These are phyloP conservation scores for Paramyrothecium roridum DNA, from an alignment of 2,329 filamentous ascomycete species.

Conservation along the genomic window DNA sequence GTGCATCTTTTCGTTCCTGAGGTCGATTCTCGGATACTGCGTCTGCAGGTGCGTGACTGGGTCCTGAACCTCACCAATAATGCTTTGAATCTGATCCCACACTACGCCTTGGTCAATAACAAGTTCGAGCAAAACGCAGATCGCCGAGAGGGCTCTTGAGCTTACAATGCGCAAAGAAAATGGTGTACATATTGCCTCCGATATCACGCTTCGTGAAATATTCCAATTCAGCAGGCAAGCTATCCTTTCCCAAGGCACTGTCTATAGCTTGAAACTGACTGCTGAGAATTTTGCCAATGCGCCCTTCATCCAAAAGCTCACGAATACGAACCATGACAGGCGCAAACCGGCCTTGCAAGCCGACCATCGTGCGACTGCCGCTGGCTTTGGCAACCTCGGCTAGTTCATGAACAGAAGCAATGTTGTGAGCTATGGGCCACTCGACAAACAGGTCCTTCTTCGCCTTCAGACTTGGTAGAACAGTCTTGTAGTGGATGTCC, in stretches of 20 bases:
- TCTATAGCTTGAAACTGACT: slow-evolving; percentile 39
- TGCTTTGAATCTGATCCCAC: slow-evolving; percentile 41
- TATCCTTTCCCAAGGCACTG: slow-evolving; percentile 28
- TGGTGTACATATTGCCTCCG: slow-evolving; percentile 41
- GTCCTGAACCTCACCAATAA: slow-evolving; percentile 40
- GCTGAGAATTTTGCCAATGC: slow-evolving; percentile 51
- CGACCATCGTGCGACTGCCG: slow-evolving; percentile 39
- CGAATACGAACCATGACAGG: slow-evolving; percentile 41
- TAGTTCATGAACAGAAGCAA: slow-evolving; percentile 36
- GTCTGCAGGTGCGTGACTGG: slow-evolving; percentile 38
- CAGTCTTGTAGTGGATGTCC: slow-evolving; percentile 45
- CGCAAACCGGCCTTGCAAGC: slow-evolving; percentile 46
- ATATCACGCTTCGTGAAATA: slow-evolving; percentile 48
- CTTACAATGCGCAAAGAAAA: slow-evolving; percentile 39
- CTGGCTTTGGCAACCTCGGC: slow-evolving; percentile 26
- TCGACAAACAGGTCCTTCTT: slow-evolving; percentile 55
- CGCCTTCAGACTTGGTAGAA: slow-evolving; percentile 42
- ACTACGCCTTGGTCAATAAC: slow-evolving; percentile 21
- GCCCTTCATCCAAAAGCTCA: slow-evolving; percentile 38
- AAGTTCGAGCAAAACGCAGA: too few species aligned
- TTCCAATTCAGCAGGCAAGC: slow-evolving; percentile 27
- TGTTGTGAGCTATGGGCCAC: slow-evolving; percentile 53
- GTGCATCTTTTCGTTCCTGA: slow-evolving; percentile 28
- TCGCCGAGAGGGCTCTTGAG: too few species aligned
- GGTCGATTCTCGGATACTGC: slow-evolving; percentile 35